Percentiles rank a stretch among this genome's conserved stretches.
Conservation (phyloP, 352 stramenopile species). For the Phytophthora nicotianae region DNA sequence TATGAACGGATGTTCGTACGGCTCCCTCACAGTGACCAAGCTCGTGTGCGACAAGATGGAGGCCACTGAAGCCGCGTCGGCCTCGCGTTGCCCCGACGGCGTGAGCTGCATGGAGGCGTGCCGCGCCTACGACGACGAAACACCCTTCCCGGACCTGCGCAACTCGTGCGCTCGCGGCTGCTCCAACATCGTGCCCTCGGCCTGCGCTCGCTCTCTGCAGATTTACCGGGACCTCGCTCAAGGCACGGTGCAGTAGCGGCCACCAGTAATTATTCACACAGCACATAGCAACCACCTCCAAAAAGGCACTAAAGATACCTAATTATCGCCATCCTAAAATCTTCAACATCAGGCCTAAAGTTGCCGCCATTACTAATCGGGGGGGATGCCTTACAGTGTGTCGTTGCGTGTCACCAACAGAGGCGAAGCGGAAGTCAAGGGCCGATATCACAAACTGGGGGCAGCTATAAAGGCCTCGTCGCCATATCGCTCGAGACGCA, state of each 20-base stretch:
- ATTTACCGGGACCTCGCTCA: conserved; percentile 59
- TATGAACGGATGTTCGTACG: conserved; percentile 82
- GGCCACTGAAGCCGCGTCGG: conserved; percentile 24
- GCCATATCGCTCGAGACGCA: conserved; percentile 6
- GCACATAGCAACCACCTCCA: neutral
- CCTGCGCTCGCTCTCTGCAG: conserved; percentile 67
- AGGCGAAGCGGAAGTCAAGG: neutral
- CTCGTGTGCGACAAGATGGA: conserved; percentile 63
- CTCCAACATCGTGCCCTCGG: conserved; percentile 62
- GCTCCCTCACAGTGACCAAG: conserved; percentile 74
- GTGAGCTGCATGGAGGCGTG: conserved; percentile 68
- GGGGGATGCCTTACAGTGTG: neutral
- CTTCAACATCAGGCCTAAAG: neutral
- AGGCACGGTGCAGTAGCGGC: neutral
- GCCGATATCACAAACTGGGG: conserved; percentile 10
- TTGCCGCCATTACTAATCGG: neutral
- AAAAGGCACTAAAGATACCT: neutral
- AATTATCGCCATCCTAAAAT: neutral
- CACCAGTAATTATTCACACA: neutral
- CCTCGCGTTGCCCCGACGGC: conserved; percentile 53
- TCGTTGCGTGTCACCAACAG: conserved; percentile 5
- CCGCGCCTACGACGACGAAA: conserved; percentile 62
- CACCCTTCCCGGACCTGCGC: conserved; percentile 49
- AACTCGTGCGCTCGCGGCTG: conserved; percentile 63
- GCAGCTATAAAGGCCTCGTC: conserved; percentile 22